Conservation (phyloP, 2,329 filamentous ascomycete genomes). For the Colletotrichum cuscutae region DNA sequence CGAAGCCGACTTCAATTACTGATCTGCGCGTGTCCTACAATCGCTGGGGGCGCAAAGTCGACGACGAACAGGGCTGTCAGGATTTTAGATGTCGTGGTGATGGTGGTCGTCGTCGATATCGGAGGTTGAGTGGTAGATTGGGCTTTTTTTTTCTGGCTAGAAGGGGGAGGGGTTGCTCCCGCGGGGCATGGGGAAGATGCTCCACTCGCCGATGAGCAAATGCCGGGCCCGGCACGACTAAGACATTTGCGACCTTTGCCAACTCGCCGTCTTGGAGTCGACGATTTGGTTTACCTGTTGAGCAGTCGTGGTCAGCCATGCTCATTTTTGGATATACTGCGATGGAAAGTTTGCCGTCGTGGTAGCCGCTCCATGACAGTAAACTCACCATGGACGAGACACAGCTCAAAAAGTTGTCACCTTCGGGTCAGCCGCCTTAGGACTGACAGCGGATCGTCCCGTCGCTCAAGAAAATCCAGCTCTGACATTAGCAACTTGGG, state of each 20-base stretch:
- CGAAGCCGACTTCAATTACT: constrained; percentile 11
- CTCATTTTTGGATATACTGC: neutral
- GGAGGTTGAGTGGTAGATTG: constrained; percentile 9
- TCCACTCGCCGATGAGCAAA: neutral
- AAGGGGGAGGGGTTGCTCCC: neutral
- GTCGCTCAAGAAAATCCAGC: neutral
- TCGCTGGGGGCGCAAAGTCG: neutral
- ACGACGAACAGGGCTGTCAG: neutral
- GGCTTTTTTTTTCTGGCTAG: neutral
- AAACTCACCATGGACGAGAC: neutral
- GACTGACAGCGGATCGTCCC: neutral
- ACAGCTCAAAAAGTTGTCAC: too few species aligned
- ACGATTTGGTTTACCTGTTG: neutral
- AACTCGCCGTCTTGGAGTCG: too few species aligned
- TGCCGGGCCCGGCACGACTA: neutral
- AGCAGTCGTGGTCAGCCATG: neutral
- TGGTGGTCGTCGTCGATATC: constrained; percentile 3
- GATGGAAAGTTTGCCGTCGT: too few species aligned
- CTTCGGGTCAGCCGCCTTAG: neutral
- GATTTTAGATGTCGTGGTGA: neutral
- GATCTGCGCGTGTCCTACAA: neutral
- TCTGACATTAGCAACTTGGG: neutral
- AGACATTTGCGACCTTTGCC: neutral
- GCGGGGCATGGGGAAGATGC: constrained; percentile 16
- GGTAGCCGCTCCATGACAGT: neutral